Evolutionary conservation across 1,284 basidiomycete genomes (phyloP), one percentile per base, ranked within the genome.

Genomic region (Sutorius eximius): DNA sequence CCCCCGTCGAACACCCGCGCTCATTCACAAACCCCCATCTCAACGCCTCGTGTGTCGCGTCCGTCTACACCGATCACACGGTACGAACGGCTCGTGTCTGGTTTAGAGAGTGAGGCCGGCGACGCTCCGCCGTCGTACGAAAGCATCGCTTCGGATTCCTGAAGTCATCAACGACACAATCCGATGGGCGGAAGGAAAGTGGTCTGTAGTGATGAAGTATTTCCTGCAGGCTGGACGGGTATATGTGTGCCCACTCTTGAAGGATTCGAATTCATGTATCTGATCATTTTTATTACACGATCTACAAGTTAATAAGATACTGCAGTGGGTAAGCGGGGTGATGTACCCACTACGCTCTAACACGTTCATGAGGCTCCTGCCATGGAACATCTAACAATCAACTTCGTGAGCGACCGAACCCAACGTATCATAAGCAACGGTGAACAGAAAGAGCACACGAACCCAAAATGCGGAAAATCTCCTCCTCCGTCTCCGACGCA

Each of bases 401-500:
- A 27, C 24, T 27, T 27, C 15, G 29, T 48, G 27, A 59, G 45
- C 15, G 24, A 41, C 47, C 44, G 40, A 29, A 54, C 16, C 32
- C 29, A 16, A 44, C 10, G 24, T 13, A 2, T 44, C 8, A 43
- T 10, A 33, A 43, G 41, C 44, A 12, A 29, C 8, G 29, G 16
- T 13, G 33, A 36, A 2, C 1, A 8, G 11, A 20, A 30, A 37
- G 24, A 51, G 20, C 20, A 1, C n/a, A 72, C 80, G 60, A 29
- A 80, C 81, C 80, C 33, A 96, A 73, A 29, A 86, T 84, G 20
- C 78, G 73, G 61, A 96, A 93, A 32, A 96, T 94, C 61, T 93
- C 91, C 63, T 85, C 75, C 71, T 95, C 94, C 0, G 87, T 92
- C 64, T 86, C 82, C 0, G 89, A 91, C 5, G 91, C 92, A 20